These are phyloP conservation scores for Didymella sp. DNA, from an alignment of 2,329 filamentous ascomycete species.

Conservation along the genomic window DNA sequence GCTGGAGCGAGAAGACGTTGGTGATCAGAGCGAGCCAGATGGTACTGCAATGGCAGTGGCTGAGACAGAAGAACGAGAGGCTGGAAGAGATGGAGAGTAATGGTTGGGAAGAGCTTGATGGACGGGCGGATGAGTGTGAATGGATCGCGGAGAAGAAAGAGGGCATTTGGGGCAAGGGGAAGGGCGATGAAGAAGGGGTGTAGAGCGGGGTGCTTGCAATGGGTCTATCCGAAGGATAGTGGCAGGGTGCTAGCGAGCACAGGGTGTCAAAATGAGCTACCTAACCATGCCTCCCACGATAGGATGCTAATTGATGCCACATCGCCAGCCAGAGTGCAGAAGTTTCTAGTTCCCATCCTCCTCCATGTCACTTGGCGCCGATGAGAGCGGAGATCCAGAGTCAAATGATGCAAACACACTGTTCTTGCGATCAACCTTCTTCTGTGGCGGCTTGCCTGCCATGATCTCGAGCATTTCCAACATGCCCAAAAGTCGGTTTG, in stretches of 20 bases:
- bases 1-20: conserved; percentile 22
- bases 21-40: conserved; percentile 21
- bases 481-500: conserved; percentile 44
- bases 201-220: neutral
- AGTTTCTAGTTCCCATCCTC: neutral
- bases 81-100: conserved; percentile 35
- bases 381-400: conserved; percentile 33
- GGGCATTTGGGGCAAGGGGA: neutral
- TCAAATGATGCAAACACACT: conserved; percentile 28
- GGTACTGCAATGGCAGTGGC: conserved; percentile 39
- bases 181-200: neutral
- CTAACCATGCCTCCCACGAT: neutral
- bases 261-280: neutral
- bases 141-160: conserved; percentile 36
- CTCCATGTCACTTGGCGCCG: conserved; percentile 33
- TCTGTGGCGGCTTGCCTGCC: conserved; percentile 20
- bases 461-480: conserved; percentile 44
- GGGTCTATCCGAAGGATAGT: neutral
- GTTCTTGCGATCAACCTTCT: conserved; percentile 5
- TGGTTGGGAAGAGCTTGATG: conserved; percentile 35
- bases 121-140: conserved; percentile 32
- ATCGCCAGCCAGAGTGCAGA: neutral
- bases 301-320: neutral
- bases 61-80: conserved; percentile 34
- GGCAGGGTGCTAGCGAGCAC: neutral